Percentiles rank a stretch among this genome's conserved stretches.
Evolutionary conservation across 257 asterid species (phyloP).

Genomic region (Lycium ferocissimum): DNA sequence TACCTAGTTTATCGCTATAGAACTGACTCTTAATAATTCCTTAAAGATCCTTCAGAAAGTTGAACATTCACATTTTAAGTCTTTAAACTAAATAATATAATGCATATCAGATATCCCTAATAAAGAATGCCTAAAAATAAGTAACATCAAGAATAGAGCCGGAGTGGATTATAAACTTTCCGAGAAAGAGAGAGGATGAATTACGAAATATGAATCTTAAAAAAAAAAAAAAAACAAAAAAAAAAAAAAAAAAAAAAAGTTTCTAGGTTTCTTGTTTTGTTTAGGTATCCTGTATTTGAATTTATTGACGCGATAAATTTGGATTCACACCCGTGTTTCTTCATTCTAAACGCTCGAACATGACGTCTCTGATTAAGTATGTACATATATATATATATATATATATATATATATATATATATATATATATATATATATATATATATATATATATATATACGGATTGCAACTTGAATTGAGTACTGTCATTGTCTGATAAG

Average conservation of each 20-base stretch:
- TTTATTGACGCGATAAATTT: background rate
- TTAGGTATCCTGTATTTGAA: background rate
- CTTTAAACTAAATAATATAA: too few species aligned
- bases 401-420: too few species aligned
- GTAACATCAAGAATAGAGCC: background rate
- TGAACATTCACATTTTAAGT: background rate
- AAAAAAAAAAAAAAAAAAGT: background rate
- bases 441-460: too few species aligned
- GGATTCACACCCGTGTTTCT: background rate
- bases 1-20: background rate
- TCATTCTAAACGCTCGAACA: background rate
- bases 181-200: background rate
- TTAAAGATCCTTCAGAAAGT: background rate
- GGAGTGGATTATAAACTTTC: background rate
- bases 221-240: background rate
- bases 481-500: background rate
- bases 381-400: too few species aligned
- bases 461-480: background rate
- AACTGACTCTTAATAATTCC: background rate
- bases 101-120: background rate
- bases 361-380: fast-evolving
- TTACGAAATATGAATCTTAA: background rate
- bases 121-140: too few species aligned
- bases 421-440: too few species aligned
- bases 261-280: background rate